These are phyloP conservation scores for barley (Hordeum vulgare) DNA, from an alignment of 176 grass and related monocot genomes.

Conservation along the genomic window MorexV3_pseudomolecules_assembly NC_058524.1:163565964-163566463, in stretches of 20 bases:
- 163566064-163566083: slow-evolving; percentile 40
- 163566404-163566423: slow-evolving; percentile 21
- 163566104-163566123: slow-evolving; percentile 67
- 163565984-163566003: not conserved
- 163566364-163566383: not conserved
- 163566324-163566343: not conserved
- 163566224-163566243: not conserved
- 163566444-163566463: slow-evolving; percentile 28
- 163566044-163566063: slow-evolving; percentile 14
- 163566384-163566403: not conserved
- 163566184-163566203: not conserved
- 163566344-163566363: not conserved
- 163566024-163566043: slow-evolving; percentile 26
- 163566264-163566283: no score
- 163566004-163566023: slow-evolving; percentile 32
- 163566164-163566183: not conserved
- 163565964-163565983: not conserved
- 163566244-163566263: not conserved
- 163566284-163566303: no score
- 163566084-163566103: slow-evolving; percentile 45
- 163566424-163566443: slow-evolving; percentile 79
- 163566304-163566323: not conserved
- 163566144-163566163: not conserved
- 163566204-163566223: not conserved
- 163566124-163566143: not conserved